Evolutionary conservation across 2,329 filamentous ascomycete species (phyloP).

Genomic region (Epichloe sibirici): DNA sequence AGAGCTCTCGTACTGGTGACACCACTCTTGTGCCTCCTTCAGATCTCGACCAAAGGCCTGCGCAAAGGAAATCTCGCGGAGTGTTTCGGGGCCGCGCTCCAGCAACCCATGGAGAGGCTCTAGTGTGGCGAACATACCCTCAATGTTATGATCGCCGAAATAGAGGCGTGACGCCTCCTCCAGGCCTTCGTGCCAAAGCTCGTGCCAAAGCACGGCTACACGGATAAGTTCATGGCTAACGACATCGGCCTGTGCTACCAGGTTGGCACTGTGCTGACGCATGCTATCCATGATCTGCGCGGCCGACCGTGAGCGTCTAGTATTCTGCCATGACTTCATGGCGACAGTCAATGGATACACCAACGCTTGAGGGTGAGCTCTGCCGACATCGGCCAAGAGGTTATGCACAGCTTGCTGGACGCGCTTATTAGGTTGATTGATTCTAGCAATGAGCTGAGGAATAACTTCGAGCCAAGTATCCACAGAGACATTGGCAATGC

Average conservation of each 20-base stretch:
- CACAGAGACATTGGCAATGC: conserved; percentile 82
- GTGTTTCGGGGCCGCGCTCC: conserved; percentile 80
- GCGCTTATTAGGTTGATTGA: conserved; percentile 85
- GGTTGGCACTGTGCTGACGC: conserved; percentile 81
- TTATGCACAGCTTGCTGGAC: conserved; percentile 89
- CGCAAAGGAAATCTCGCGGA: conserved; percentile 92
- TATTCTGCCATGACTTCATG: conserved; percentile 83
- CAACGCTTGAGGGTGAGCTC: conserved; percentile 87
- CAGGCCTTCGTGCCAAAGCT: conserved; percentile 95
- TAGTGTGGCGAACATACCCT: conserved; percentile 90
- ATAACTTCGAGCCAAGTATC: conserved; percentile 99
- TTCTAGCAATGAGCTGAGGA: conserved; percentile 89
- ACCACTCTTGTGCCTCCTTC: conserved; percentile 91
- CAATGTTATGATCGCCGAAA: conserved; percentile 94
- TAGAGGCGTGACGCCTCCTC: conserved; percentile 94
- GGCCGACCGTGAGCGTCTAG: conserved; percentile 74
- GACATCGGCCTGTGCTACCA: conserved; percentile 90
- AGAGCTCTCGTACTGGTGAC: conserved; percentile 79
- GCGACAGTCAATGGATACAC: conserved; percentile 96
- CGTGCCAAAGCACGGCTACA: conserved; percentile 95
- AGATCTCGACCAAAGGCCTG: conserved; percentile 95
- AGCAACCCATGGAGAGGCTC: conserved; percentile 85
- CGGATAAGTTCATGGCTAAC: conserved; percentile 95
- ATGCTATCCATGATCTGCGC: conserved; percentile 95
- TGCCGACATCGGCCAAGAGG: conserved; percentile 81